Conservation (phyloP, 2,329 filamentous ascomycete species). For the Curvularia spicifera region DNA sequence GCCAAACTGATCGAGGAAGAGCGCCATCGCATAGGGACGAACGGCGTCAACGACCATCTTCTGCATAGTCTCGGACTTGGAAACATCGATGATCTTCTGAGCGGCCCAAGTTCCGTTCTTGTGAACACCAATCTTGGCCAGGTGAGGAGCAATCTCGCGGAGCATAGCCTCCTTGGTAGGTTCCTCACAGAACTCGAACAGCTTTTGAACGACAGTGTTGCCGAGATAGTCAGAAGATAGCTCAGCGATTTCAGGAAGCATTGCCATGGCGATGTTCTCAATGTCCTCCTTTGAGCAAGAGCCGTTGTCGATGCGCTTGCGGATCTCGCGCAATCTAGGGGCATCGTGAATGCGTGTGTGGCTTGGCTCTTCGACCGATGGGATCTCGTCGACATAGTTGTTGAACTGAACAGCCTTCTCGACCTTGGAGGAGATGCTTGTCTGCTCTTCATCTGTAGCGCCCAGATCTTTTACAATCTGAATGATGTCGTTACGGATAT, state of each 20-base stretch:
- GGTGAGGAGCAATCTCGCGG: constrained; percentile 81
- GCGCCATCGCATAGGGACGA: constrained; percentile 82
- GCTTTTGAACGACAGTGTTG: constrained; percentile 98
- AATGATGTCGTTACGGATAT: constrained; percentile 82
- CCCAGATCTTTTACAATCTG: constrained; percentile 89
- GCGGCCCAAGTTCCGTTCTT: constrained; percentile 99
- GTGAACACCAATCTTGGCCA: constrained; percentile 96
- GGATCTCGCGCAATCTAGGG: constrained; percentile 90
- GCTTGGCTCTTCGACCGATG: constrained; percentile 84
- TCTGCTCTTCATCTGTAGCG: constrained; percentile 77
- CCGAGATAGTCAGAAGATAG: constrained; percentile 94
- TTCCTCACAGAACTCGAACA: constrained; percentile 96
- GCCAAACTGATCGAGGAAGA: constrained; percentile 97
- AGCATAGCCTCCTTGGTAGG: constrained; percentile 91
- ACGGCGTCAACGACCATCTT: constrained; percentile 81
- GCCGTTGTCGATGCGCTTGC: constrained; percentile 97
- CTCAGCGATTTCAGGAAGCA: constrained; percentile 96
- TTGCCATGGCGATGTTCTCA: constrained; percentile 87
- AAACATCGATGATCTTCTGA: constrained; percentile 98
- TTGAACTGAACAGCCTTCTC: constrained; percentile 78
- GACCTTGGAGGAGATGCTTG: constrained; percentile 74
- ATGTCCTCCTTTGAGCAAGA: constrained; percentile 85
- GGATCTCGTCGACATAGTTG: constrained; percentile 79
- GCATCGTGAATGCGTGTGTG: constrained; percentile 91
- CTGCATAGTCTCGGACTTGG: constrained; percentile 84